Conservation (phyloP, 805 yeast genomes). For the Pichia nakasei region DNA sequence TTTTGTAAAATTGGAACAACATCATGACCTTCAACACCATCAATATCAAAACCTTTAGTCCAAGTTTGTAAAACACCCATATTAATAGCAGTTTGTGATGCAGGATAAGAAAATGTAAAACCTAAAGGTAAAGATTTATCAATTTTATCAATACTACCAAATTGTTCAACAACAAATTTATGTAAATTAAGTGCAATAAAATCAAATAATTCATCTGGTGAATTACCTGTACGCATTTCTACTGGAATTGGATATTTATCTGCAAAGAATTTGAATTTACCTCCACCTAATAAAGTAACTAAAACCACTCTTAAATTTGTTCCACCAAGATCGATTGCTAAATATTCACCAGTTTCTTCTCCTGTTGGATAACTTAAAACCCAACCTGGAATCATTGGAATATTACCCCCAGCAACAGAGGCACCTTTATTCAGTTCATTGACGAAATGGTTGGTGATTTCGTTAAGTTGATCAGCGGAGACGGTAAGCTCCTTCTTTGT, state of each 20-base stretch:
- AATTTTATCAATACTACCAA: slow-evolving; percentile 53
- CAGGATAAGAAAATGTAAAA: slow-evolving; percentile 92
- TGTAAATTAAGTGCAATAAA: slow-evolving; percentile 80
- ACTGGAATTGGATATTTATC: slow-evolving; percentile 77
- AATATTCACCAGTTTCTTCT: slow-evolving; percentile 75
- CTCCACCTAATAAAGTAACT: slow-evolving; percentile 74
- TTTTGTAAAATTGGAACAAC: slow-evolving; percentile 86
- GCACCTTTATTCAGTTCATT: slow-evolving; percentile 76
- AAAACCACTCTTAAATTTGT: slow-evolving; percentile 91
- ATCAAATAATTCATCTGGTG: slow-evolving; percentile 64
- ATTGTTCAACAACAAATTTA: slow-evolving; percentile 49
- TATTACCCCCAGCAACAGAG: slow-evolving; percentile 66
- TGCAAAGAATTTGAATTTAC: slow-evolving; percentile 79
- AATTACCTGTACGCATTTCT: slow-evolving; percentile 64
- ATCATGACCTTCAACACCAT: slow-evolving; percentile 87
- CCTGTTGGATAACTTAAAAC: slow-evolving; percentile 92
- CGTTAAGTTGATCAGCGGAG: slow-evolving; percentile 46
- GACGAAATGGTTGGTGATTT: slow-evolving; percentile 68
- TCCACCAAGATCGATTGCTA: slow-evolving; percentile 96
- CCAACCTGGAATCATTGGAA: slow-evolving; percentile 98
- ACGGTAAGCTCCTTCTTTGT: slow-evolving; percentile 59
- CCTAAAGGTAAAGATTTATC: slow-evolving; percentile 63
- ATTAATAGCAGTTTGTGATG: slow-evolving; percentile 73
- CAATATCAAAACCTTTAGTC: slow-evolving; percentile 97
- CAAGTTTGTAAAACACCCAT: slow-evolving; percentile 86